Base-by-base conservation (phyloP, 2,329 filamentous ascomycete genomes). In the Xylogone sp. region DNA sequence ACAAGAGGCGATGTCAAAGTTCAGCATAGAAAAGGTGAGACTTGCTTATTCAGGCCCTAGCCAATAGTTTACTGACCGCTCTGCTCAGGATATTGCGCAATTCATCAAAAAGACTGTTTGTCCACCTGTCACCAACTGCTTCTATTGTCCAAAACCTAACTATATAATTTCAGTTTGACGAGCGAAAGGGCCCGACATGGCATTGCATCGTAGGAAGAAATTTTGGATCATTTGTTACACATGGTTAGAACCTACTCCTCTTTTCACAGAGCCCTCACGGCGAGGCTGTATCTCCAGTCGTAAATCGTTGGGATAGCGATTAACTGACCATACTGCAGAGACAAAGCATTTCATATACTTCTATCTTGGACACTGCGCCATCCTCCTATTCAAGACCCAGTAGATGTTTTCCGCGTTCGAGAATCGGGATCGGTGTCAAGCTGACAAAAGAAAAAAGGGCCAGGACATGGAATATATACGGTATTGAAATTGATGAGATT, bases 291-390 rank as follows among this genome's bases (percentile, higher is more conserved):
- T 10, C 24, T 27, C 24, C 24, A 27, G 10, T 27, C 24, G 24
- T 10, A 39, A 46, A 31, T 10, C n/a, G 19, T 43, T 42, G 9
- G 5, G n/a, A 39, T 5, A 18, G n/a, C n/a, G 13, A 16, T 16
- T 39, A 39, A 39, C n/a, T 39, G 34, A 16, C 4, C n/a, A 16
- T 39, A 12, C 12, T 31, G 27, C 75, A 97, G 94, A 97, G 73
- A 97, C 94, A 22, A 97, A 97, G 77, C 94, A 99, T 74, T 99
- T 99, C 78, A 97, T 99, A 71, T 99, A 99, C 78, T 99, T 99
- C 78, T 99, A 99, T 77, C 87, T 99, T 54, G 94, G 94, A 50
- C 94, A 97, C 79, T 97, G 91, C 72, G 94, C 94, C 54, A 97
- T 99, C 68, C 82, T 99, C 51, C 85, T 99, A 49, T 99, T 97